phyloP scores from a whole-genome alignment of 1,139 yeast genomes.

The Blastobotrys apis region DNA sequence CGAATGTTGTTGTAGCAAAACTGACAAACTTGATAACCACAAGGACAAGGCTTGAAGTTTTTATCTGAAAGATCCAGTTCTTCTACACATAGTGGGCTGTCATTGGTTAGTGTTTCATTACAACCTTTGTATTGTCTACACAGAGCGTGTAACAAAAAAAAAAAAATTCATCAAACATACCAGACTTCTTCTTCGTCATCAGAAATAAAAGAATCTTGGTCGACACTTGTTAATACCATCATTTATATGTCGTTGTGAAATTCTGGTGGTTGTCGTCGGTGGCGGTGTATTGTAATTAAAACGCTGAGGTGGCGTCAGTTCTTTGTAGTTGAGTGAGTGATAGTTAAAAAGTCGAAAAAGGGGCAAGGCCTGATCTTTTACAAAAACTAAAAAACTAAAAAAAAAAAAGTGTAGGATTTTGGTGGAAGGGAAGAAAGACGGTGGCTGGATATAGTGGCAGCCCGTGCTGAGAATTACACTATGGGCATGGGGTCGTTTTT shows the following conservation, averaged over 20 bases:
- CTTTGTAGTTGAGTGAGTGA: too few species aligned
- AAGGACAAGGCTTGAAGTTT: constrained; percentile 97
- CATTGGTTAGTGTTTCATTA: constrained; percentile 3
- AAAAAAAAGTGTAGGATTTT: too few species aligned
- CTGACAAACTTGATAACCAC: constrained; percentile 98
- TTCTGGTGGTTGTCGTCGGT: not conserved
- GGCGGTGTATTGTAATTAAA: not conserved
- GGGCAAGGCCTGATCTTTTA: too few species aligned
- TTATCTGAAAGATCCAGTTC: constrained; percentile 96
- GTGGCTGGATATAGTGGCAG: too few species aligned
- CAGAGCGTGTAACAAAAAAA: constrained; percentile 42
- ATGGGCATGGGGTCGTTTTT: too few species aligned
- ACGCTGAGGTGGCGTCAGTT: not conserved
- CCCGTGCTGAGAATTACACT: too few species aligned
- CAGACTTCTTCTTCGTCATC: constrained; percentile 80
- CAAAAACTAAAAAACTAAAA: too few species aligned
- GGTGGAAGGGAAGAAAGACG: too few species aligned
- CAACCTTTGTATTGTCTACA: not conserved
- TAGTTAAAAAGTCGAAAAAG: too few species aligned
- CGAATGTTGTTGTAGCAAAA: constrained; percentile 96
- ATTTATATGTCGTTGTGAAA: not conserved
- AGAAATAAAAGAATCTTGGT: constrained; percentile 50
- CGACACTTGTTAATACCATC: constrained; percentile 22
- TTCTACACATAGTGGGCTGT: constrained; percentile 87
- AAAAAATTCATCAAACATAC: constrained; percentile 50